These are phyloP conservation scores for Musa balbisiana DNA, from an alignment of 202 grass and related monocot genomes.

Conservation along the genomic window DNA sequence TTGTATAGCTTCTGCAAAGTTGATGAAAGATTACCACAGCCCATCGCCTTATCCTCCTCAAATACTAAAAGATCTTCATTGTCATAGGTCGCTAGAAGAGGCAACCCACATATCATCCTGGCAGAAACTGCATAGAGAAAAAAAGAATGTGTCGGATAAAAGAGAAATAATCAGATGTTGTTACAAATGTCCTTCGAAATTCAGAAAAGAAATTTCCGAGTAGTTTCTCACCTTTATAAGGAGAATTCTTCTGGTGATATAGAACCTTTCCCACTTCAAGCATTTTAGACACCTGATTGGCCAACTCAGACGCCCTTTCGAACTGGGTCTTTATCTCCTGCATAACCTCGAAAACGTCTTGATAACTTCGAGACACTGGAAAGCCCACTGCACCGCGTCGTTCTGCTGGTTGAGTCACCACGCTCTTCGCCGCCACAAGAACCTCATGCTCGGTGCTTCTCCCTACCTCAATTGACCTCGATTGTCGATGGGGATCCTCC, in stretches of 20 bases:
- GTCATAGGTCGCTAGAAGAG: constrained; percentile 14
- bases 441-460: constrained; percentile 15
- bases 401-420: constrained; percentile 7
- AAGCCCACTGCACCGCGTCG: neutral
- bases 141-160: neutral
- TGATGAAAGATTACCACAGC: constrained; percentile 40
- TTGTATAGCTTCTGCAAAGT: constrained; percentile 61
- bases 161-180: constrained; percentile 3
- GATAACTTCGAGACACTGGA: constrained; percentile 21
- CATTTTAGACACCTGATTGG: constrained; percentile 27
- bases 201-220: constrained; percentile 11
- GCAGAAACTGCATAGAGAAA: constrained; percentile 41
- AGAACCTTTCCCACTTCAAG: constrained; percentile 62
- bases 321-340: constrained; percentile 51
- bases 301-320: constrained; percentile 27
- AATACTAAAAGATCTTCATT: constrained; percentile 35
- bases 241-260: constrained; percentile 42
- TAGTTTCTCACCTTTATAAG: constrained; percentile 32
- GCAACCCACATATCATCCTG: constrained; percentile 32
- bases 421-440: constrained; percentile 25
- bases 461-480: neutral
- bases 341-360: constrained; percentile 27
- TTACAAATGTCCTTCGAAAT: neutral
- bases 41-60: constrained; percentile 47
- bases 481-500: neutral